A percentile compares a stretch with the other conserved stretches of the same genome.
These are phyloP conservation scores for Kodamaea arcana DNA, from an alignment of 1,139 yeast genomes.

Conservation along the genomic window DNA sequence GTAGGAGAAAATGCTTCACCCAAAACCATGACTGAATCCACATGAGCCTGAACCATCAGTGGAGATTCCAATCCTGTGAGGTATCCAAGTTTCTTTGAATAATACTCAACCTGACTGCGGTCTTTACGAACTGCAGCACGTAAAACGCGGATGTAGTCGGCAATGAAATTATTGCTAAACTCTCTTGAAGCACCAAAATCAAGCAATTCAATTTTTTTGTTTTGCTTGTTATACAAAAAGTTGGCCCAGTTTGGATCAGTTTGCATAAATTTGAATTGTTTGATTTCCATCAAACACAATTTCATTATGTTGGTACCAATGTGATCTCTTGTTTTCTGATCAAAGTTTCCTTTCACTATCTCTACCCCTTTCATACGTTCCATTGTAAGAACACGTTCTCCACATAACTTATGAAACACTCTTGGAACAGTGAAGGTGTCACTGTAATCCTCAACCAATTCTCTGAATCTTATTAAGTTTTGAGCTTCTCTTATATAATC, in stretches of 20 bases:
- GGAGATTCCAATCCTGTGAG: slow-evolving; percentile 86
- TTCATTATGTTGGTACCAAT: slow-evolving; percentile 86
- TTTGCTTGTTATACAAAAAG: slow-evolving; percentile 69
- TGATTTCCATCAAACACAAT: slow-evolving; percentile 80
- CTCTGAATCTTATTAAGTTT: slow-evolving; percentile 65
- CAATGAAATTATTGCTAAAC: slow-evolving; percentile 63
- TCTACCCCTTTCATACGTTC: slow-evolving; percentile 80
- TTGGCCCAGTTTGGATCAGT: slow-evolving; percentile 99
- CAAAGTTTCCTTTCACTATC: slow-evolving; percentile 73
- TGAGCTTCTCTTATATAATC: slow-evolving; percentile 90
- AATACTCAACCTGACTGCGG: slow-evolving; percentile 57
- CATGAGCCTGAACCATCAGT: slow-evolving; percentile 87
- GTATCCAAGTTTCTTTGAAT: slow-evolving; percentile 76
- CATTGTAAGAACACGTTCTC: slow-evolving; percentile 86
- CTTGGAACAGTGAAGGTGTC: slow-evolving; percentile 74
- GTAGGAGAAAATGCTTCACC: slow-evolving; percentile 85
- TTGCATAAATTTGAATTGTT: slow-evolving; percentile 87
- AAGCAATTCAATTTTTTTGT: slow-evolving; percentile 70
- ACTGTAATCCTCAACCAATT: slow-evolving; percentile 48
- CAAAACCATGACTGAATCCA: slow-evolving; percentile 82
- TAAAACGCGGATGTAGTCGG: slow-evolving; percentile 65
- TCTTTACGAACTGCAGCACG: slow-evolving; percentile 76
- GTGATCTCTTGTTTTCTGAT: slow-evolving; percentile 71
- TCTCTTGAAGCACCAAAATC: slow-evolving; percentile 96
- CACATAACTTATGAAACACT: slow-evolving; percentile 74